These are phyloP conservation scores for Mycena belliarum DNA, from an alignment of 768 basidiomycete genomes.

Conservation along the genomic window DNA sequence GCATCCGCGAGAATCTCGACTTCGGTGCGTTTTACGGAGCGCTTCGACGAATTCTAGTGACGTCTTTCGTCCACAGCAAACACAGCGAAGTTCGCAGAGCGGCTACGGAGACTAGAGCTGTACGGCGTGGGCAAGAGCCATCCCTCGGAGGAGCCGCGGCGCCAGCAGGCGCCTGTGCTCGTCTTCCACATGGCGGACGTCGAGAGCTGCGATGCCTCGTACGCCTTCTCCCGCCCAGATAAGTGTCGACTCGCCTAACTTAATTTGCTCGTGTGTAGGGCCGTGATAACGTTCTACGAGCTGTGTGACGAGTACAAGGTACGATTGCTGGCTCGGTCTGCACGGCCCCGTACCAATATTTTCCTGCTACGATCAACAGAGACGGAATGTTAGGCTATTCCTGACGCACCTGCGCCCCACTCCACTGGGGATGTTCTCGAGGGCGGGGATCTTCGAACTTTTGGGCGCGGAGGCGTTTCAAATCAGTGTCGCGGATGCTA, in stretches of 20 bases:
- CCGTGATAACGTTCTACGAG: too few relatives aligned
- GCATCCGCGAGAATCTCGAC: conserved; percentile 87
- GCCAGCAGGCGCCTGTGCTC: conserved; percentile 71
- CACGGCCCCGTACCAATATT: too few relatives aligned
- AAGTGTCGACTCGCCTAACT: too few relatives aligned
- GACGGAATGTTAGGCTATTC: conserved; percentile 51
- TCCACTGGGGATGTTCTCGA: conserved; percentile 43
- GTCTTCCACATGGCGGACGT: conserved; percentile 96
- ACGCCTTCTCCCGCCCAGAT: too few relatives aligned
- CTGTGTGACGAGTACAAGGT: too few relatives aligned
- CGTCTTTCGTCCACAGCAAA: too few relatives aligned
- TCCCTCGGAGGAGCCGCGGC: conserved; percentile 83
- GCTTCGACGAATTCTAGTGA: too few relatives aligned
- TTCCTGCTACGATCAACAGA: conserved; percentile 36
- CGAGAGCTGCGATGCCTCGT: conserved; percentile 82
- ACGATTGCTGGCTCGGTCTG: too few relatives aligned
- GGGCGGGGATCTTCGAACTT: conserved; percentile 53
- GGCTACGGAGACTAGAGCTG: conserved; percentile 80
- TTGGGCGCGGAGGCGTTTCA: conserved; percentile 50
- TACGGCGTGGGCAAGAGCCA: conserved; percentile 82
- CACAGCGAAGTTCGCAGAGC: conserved; percentile 45
- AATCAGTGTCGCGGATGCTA: conserved; percentile 52
- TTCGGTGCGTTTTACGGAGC: conserved; percentile 60
- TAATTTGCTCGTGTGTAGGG: too few relatives aligned
- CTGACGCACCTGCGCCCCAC: conserved; percentile 48